These are phyloP conservation scores for Candida nonsorbophila DNA, from an alignment of 805 yeast genomes.

Conservation along the genomic window DNA sequence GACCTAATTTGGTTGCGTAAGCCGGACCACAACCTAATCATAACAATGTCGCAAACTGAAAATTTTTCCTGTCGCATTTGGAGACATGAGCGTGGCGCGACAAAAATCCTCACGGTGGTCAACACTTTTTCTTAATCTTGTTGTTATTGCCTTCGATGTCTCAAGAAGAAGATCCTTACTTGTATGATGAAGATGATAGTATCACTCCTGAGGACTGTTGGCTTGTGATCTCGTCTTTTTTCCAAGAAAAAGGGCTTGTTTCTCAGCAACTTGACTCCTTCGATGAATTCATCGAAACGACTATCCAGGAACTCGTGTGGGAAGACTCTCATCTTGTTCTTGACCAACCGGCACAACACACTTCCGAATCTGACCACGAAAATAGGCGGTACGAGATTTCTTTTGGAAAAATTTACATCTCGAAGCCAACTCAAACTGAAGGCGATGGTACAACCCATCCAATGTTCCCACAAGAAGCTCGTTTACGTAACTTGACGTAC, in stretches of 20 bases:
- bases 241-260: slow-evolving; percentile 93
- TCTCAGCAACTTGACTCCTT: slow-evolving; percentile 98
- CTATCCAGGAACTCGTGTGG: slow-evolving; percentile 94
- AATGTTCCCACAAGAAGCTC: slow-evolving; percentile 96
- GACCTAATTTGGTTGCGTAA: slow-evolving; percentile 8
- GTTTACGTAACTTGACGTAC: slow-evolving; percentile 92
- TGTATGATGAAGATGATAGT: slow-evolving; percentile 55
- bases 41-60: not conserved
- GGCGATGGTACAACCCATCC: slow-evolving; percentile 99
- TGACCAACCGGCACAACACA: slow-evolving; percentile 98
- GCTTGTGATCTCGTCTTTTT: slow-evolving; percentile 95
- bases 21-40: too few species aligned
- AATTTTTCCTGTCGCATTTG: slow-evolving; percentile 1
- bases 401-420: slow-evolving; percentile 95
- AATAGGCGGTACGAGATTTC: slow-evolving; percentile 92
- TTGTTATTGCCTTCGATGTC: slow-evolving; percentile 5
- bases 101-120: slow-evolving; percentile 1
- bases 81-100: slow-evolving; percentile 2
- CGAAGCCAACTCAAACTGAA: slow-evolving; percentile 97
- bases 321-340: slow-evolving; percentile 91
- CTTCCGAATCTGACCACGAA: slow-evolving; percentile 82
- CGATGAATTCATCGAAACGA: slow-evolving; percentile 94
- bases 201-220: slow-evolving; percentile 98
- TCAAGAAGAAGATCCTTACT: slow-evolving; percentile 54
- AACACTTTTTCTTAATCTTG: slow-evolving; percentile 2